Percentiles rank a stretch among this genome's conserved stretches.
Conservation (phyloP, 129 eudicot species). For the Helianthus annuus region DNA sequence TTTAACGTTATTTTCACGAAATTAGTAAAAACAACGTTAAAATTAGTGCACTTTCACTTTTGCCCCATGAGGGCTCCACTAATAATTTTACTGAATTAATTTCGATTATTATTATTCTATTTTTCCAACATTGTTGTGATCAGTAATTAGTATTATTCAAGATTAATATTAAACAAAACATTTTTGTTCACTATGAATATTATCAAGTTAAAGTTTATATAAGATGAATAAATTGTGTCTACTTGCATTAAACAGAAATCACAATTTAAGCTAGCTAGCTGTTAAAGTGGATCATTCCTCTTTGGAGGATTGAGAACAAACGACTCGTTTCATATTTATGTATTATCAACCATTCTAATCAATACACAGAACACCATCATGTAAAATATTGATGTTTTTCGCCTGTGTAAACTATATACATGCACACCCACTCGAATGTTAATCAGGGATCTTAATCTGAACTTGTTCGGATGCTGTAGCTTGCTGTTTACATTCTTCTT, state of each 20-base stretch:
- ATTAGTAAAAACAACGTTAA: too few relatives aligned
- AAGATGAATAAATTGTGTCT: neutral
- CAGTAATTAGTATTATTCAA: too few relatives aligned
- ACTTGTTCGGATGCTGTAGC: neutral
- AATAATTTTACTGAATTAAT: too few relatives aligned
- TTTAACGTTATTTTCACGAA: too few relatives aligned
- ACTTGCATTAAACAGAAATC: neutral
- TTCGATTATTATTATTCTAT: too few relatives aligned
- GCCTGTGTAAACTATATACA: neutral
- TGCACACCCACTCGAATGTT: neutral
- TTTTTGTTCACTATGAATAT: too few relatives aligned
- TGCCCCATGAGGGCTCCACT: too few relatives aligned
- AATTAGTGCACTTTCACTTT: too few relatives aligned
- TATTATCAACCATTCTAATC: neutral
- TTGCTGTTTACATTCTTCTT: neutral
- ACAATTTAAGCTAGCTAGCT: neutral
- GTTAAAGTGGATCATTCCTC: neutral
- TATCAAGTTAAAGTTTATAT: neutral
- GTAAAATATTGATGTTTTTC: neutral
- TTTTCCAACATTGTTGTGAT: too few relatives aligned
- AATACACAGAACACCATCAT: neutral
- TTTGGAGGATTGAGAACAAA: neutral
- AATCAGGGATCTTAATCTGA: neutral
- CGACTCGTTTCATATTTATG: neutral
- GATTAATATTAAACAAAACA: too few relatives aligned